phyloP scores from a whole-genome alignment of 1,139 yeast genomes.

The Eremothecium sinecaudum region DNA sequence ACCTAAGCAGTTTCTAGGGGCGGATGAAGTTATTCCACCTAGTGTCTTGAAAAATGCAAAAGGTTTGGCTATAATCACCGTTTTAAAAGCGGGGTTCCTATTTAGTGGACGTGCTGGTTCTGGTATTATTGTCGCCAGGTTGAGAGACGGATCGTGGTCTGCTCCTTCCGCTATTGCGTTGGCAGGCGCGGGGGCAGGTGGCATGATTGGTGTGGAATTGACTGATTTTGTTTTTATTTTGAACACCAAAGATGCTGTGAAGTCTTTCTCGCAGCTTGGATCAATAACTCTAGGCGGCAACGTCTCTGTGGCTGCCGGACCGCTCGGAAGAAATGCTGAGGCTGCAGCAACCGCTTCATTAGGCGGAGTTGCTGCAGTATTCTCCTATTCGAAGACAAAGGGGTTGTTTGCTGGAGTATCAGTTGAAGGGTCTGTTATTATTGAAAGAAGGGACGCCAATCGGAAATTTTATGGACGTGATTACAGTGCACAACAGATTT shows the following conservation, averaged over 20 bases:
- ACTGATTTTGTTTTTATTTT: slow-evolving; percentile 94
- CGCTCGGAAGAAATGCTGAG: slow-evolving; percentile 94
- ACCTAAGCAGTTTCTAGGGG: slow-evolving; percentile 91
- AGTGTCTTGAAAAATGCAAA: slow-evolving; percentile 79
- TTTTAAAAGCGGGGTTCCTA: slow-evolving; percentile 88
- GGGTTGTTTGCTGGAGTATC: slow-evolving; percentile 97
- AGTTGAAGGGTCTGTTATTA: slow-evolving; percentile 87
- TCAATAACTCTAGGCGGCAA: slow-evolving; percentile 94
- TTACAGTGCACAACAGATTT: slow-evolving; percentile 75
- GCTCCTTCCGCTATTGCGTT: slow-evolving; percentile 94
- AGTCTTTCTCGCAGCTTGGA: slow-evolving; percentile 88
- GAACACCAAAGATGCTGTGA: slow-evolving; percentile 80
- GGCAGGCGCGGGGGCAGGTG: slow-evolving; percentile 99
- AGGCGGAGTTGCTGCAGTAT: slow-evolving; percentile 81
- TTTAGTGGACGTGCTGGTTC: slow-evolving; percentile 97
- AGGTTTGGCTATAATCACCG: slow-evolving; percentile 86
- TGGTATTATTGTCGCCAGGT: slow-evolving; percentile 87
- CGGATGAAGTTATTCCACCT: slow-evolving; percentile 86
- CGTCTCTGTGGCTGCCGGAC: slow-evolving; percentile 96
- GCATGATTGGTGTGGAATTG: slow-evolving; percentile 91
- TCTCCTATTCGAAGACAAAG: slow-evolving; percentile 89
- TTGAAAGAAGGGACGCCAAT: slow-evolving; percentile 95
- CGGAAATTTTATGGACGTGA: slow-evolving; percentile 84
- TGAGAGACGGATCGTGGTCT: slow-evolving; percentile 96
- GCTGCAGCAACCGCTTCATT: slow-evolving; percentile 95